Percentiles rank a stretch among this genome's conserved stretches.
Conservation (phyloP, 257 asterid species). For the Parsonsia alboflavescens region DNA sequence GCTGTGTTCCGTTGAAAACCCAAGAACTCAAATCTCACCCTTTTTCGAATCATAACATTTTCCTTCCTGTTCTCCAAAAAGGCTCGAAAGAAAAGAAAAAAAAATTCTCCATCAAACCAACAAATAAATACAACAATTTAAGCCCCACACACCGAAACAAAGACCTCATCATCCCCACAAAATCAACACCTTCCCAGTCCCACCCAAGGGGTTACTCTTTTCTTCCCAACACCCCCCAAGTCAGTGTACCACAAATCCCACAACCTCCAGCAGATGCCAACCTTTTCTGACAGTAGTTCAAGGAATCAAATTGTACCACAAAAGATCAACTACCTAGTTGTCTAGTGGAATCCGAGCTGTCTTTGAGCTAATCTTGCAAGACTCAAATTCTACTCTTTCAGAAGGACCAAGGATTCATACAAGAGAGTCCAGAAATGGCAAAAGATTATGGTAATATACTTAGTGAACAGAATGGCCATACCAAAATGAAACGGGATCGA, state of each 20-base stretch:
- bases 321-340: neutral
- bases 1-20: conserved; percentile 23
- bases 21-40: neutral
- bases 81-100: neutral
- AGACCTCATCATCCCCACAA: neutral
- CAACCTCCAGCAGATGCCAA: neutral
- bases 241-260: neutral
- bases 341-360: neutral
- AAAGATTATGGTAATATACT: too few relatives aligned
- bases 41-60: neutral
- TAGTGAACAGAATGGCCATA: too few relatives aligned
- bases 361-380: too few relatives aligned
- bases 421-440: too few relatives aligned
- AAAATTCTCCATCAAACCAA: neutral
- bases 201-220: neutral
- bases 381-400: too few relatives aligned
- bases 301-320: neutral
- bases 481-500: too few relatives aligned
- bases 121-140: neutral
- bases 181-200: neutral
- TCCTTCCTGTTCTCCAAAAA: neutral
- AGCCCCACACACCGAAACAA: neutral
- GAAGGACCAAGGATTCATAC: neutral
- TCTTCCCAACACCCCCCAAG: neutral
- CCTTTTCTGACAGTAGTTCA: neutral